Conservation (phyloP, 352 stramenopile genomes). For the Pythium coloratum region DNA sequence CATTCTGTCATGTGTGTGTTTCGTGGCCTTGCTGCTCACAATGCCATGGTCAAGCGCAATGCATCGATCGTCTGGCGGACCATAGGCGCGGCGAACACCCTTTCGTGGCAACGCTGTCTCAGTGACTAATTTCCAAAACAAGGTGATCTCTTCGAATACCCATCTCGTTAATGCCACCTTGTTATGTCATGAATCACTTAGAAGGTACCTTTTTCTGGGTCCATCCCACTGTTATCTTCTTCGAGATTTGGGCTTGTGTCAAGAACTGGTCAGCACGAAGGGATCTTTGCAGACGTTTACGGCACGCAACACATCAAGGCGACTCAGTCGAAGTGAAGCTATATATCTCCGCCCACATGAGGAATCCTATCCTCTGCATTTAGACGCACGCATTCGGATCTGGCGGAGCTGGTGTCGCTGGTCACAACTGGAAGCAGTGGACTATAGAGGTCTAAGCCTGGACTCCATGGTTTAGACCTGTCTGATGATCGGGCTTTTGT, state of each 20-base stretch:
- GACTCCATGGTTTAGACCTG: too few relatives aligned
- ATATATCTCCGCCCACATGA: neutral
- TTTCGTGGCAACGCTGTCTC: neutral
- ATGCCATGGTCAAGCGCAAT: neutral
- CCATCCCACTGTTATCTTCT: neutral
- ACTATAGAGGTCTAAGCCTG: too few relatives aligned
- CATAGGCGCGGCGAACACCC: slow-evolving; percentile 4
- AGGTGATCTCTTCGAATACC: neutral
- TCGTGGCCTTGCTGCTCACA: slow-evolving; percentile 1
- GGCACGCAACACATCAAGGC: neutral
- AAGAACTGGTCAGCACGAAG: slow-evolving; percentile 5
- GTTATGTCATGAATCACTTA: neutral
- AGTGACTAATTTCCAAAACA: neutral
- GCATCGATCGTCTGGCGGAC: neutral
- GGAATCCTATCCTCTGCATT: neutral
- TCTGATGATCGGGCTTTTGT: too few relatives aligned
- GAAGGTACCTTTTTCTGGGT: neutral
- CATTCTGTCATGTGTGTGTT: neutral
- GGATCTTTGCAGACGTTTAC: slow-evolving; percentile 1
- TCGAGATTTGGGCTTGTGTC: slow-evolving; percentile 3
- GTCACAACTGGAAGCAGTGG: too few relatives aligned
- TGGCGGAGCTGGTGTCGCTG: too few relatives aligned
- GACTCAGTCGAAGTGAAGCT: neutral
- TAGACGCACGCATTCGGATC: neutral
- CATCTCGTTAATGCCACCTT: neutral